phyloP scores from a whole-genome alignment of 441 rosid species.

The Theobroma grandiflorum region DNA sequence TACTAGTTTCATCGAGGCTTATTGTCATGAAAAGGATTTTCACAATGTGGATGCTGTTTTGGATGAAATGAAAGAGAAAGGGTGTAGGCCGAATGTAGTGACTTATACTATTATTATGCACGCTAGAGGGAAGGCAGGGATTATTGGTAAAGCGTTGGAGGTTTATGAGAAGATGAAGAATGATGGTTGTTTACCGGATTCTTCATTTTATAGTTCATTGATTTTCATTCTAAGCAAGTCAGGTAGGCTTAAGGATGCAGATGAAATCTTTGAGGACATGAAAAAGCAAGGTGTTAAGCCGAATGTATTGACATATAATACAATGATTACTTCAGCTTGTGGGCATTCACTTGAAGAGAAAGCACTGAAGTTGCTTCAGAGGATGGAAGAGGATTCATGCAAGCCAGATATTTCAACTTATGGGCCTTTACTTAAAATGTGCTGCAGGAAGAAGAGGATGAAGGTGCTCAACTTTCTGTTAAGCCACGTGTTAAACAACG shows the following conservation, averaged over 20 bases:
- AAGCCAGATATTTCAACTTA: constrained; percentile 68
- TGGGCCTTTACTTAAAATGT: constrained; percentile 73
- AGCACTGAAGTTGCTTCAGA: constrained; percentile 63
- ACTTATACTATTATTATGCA: constrained; percentile 75
- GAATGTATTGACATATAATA: constrained; percentile 55
- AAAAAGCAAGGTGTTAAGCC: constrained; percentile 59
- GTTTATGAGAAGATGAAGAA: constrained; percentile 76
- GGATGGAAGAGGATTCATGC: constrained; percentile 70
- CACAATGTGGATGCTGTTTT: constrained; percentile 57
- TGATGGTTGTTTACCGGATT: constrained; percentile 66
- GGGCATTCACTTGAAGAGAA: constrained; percentile 57
- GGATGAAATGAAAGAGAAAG: constrained; percentile 68
- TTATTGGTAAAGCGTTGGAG: constrained; percentile 62
- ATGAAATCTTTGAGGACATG: constrained; percentile 80
- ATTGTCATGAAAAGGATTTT: constrained; percentile 71
- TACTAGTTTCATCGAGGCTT: constrained; percentile 68
- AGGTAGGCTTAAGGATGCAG: constrained; percentile 73
- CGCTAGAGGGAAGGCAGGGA: constrained; percentile 72
- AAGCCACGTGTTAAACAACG: constrained; percentile 69
- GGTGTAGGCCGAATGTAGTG: constrained; percentile 61
- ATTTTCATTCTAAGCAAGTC: constrained; percentile 63
- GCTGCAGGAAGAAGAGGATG: constrained; percentile 72
- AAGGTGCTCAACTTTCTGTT: constrained; percentile 63
- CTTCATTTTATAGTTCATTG: constrained; percentile 69
- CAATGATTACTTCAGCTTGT: constrained; percentile 68